Evolutionary conservation across 352 stramenopile genomes (phyloP), one percentile per base, ranked within the genome.

Genomic region (Phytophthora melonis): DNA sequence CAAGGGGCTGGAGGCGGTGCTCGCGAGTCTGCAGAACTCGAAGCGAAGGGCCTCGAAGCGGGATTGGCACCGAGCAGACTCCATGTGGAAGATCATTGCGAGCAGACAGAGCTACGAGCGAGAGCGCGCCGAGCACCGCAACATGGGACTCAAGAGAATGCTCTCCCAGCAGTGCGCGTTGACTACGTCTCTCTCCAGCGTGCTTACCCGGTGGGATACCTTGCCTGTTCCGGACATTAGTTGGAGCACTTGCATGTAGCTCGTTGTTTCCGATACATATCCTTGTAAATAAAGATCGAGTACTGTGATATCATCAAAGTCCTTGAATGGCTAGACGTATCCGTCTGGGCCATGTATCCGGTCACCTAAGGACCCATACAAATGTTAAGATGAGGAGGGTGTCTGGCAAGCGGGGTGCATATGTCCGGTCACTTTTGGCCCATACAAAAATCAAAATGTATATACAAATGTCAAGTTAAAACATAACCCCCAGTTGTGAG

Each of bases 51-150:
- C 36, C 3, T 13, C n/a, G 1, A 49, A 27, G 19, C 34, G 47
- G 9, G 53, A 67, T 10, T 41, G 54, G 1, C 66, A 55, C 23
- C 58, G 30, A 25, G 23, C 41, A 34, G 21, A 30, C 11, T 70
- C 65, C 1, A 23, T 77, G 49, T 77, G 70, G 70, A 67, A 58
- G n/a, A 45, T 77, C 59, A 66, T 77, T 39, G 70, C 70, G 18
- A 57, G 39, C 53, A 66, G 56, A 21, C 70, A 77, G 30, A 74
- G 61, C 16, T 50, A 63, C 45, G 41, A 77, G 39, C 53, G 66
- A 49, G 65, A 74, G 11, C 58, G 39, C 5, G 70, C 70, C 36
- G 70, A 77, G 16, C 19, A 60, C 4, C 54, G 45, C 19, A 77
- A 77, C 47, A 30, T 50, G 39, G 50, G 39, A 16, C 65, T 77